Percentiles rank a stretch among this genome's conserved stretches.
phyloP scores from a whole-genome alignment of 179 eudicot species.

The Camellia oleifera region DNA sequence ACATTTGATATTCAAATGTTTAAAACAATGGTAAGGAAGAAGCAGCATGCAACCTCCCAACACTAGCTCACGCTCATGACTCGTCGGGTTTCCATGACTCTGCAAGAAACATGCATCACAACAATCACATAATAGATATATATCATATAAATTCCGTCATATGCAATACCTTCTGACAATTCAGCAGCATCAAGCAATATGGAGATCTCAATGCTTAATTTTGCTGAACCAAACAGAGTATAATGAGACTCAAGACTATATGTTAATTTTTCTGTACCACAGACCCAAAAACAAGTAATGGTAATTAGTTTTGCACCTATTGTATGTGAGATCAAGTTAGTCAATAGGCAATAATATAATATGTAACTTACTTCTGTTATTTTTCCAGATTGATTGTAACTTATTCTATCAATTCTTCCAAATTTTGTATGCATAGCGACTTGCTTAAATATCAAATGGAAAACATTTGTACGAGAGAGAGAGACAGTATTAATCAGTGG shows the following conservation, averaged over 20 bases:
- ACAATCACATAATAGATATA: background rate
- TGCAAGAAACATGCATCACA: slow-evolving; percentile 32
- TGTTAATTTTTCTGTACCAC: slow-evolving; percentile 27
- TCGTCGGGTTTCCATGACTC: slow-evolving; percentile 99
- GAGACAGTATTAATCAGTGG: background rate
- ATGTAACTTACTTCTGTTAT: slow-evolving; percentile 56
- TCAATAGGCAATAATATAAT: slow-evolving; percentile 10
- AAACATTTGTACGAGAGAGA: slow-evolving; percentile 11
- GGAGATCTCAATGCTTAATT: background rate
- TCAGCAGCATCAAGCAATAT: background rate
- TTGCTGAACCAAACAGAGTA: background rate
- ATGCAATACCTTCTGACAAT: background rate
- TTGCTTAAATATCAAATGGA: background rate
- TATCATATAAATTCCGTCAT: background rate
- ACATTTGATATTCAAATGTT: background rate
- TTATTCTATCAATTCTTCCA: background rate
- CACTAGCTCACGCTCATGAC: slow-evolving; percentile 89
- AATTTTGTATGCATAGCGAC: background rate
- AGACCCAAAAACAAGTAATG: background rate
- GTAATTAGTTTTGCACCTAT: background rate
- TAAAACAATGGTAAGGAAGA: background rate
- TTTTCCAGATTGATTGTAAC: background rate
- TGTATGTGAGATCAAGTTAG: background rate
- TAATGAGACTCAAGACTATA: slow-evolving; percentile 11
- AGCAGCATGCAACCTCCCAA: slow-evolving; percentile 58